These are phyloP conservation scores for Ceratocystis variospora DNA, from an alignment of 2,329 filamentous ascomycete species.

Conservation along the genomic window DNA sequence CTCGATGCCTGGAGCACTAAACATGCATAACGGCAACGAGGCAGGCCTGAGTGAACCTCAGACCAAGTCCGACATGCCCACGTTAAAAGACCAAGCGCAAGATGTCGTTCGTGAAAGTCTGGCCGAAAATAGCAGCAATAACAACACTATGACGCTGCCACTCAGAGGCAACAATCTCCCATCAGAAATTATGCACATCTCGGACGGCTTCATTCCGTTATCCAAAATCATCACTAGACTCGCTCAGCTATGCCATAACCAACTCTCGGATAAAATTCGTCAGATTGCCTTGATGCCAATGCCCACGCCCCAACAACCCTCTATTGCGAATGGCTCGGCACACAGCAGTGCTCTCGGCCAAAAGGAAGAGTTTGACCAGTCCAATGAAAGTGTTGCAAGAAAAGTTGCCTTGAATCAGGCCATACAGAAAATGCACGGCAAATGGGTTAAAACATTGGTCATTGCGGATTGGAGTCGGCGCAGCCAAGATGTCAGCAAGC, in stretches of 20 bases:
- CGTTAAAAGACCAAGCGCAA: slow-evolving; percentile 26
- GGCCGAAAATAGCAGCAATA: slow-evolving; percentile 8
- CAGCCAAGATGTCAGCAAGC: slow-evolving; percentile 62
- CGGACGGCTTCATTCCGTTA: slow-evolving; percentile 61
- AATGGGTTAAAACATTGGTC: slow-evolving; percentile 86
- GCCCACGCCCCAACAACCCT: slow-evolving; percentile 27
- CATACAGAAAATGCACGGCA: slow-evolving; percentile 63
- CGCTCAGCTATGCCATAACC: slow-evolving; percentile 70
- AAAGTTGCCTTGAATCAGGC: slow-evolving; percentile 65
- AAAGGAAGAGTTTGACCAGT: slow-evolving; percentile 34
- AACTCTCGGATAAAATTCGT: slow-evolving; percentile 54
- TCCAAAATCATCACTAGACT: slow-evolving; percentile 62
- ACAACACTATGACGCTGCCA: slow-evolving; percentile 11
- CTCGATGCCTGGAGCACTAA: slow-evolving; percentile 40
- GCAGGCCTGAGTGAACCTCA: slow-evolving; percentile 22
- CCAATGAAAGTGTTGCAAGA: slow-evolving; percentile 56
- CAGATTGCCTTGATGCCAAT: slow-evolving; percentile 56
- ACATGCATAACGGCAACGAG: slow-evolving; percentile 39
- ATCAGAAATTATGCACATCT: slow-evolving; percentile 55
- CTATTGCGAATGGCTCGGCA: slow-evolving; percentile 36
- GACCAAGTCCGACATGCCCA: slow-evolving; percentile 26
- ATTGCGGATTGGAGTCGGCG: slow-evolving; percentile 81
- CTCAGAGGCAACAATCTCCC: slow-evolving; percentile 43
- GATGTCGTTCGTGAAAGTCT: slow-evolving; percentile 7
- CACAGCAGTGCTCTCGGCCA: slow-evolving; percentile 21